These are phyloP conservation scores for Tylopilus sp. DNA, from an alignment of 1,284 basidiomycete species.

Conservation along the genomic window DNA sequence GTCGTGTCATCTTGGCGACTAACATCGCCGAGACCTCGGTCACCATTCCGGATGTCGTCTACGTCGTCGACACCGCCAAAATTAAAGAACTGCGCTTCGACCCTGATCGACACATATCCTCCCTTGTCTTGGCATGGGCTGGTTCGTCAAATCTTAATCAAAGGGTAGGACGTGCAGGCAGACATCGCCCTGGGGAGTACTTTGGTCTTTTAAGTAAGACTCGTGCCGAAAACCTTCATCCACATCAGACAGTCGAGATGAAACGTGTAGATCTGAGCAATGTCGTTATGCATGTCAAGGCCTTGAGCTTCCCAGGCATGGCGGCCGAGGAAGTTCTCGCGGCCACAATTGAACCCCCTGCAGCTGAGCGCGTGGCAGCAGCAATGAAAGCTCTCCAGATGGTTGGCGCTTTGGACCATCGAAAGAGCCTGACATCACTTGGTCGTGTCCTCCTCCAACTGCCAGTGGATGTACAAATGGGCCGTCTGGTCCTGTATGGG, in stretches of 20 bases:
- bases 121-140: conserved; percentile 87
- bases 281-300: conserved; percentile 96
- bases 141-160: conserved; percentile 93
- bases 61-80: conserved; percentile 87
- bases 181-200: conserved; percentile 90
- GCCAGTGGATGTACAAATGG: conserved; percentile 88
- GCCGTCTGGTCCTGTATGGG: conserved; percentile 86
- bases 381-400: conserved; percentile 82
- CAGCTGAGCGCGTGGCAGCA: conserved; percentile 69
- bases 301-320: conserved; percentile 89
- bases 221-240: conserved; percentile 62
- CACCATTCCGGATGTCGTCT: conserved; percentile 95
- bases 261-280: conserved; percentile 89
- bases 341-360: conserved; percentile 89
- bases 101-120: conserved; percentile 83
- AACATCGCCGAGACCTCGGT: conserved; percentile 97
- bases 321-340: conserved; percentile 84
- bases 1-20: conserved; percentile 88
- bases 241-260: conserved; percentile 95
- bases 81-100: conserved; percentile 95
- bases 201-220: conserved; percentile 77
- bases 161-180: conserved; percentile 89
- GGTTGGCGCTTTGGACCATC: conserved; percentile 82
- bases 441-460: conserved; percentile 87
- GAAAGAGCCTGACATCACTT: conserved; percentile 81